A percentile compares a stretch with the other conserved stretches of the same genome.
These are phyloP conservation scores for Talaromyces thailandensis DNA, from an alignment of 495 filamentous ascomycete genomes.

Conservation along the genomic window DNA sequence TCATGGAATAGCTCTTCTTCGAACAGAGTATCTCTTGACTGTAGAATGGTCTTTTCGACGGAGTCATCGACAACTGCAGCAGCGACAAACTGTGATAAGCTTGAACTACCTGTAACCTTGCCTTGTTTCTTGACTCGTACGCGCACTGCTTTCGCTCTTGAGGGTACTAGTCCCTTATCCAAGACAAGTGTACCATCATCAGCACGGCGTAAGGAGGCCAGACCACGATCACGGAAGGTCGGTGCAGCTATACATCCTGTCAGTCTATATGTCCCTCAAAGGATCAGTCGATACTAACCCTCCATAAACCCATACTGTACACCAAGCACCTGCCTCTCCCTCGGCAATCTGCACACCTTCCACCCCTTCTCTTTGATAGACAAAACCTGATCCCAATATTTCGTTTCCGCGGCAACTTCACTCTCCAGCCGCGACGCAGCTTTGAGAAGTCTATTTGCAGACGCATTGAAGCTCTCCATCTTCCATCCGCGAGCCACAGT, in stretches of 20 bases:
- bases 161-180: slow-evolving; percentile 54
- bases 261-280: not conserved
- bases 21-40: slow-evolving; percentile 80
- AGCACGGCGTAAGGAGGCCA: slow-evolving; percentile 65
- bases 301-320: slow-evolving; percentile 87
- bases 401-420: slow-evolving; percentile 68
- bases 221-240: slow-evolving; percentile 66
- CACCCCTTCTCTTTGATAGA: slow-evolving; percentile 75
- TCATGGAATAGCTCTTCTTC: slow-evolving; percentile 94
- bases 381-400: slow-evolving; percentile 82
- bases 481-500: slow-evolving; percentile 69
- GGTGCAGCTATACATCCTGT: slow-evolving; percentile 41
- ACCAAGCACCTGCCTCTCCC: slow-evolving; percentile 63
- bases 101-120: slow-evolving; percentile 31
- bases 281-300: slow-evolving; percentile 25
- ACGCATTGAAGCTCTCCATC: slow-evolving; percentile 60
- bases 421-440: slow-evolving; percentile 62
- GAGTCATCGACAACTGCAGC: slow-evolving; percentile 18
- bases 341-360: slow-evolving; percentile 65
- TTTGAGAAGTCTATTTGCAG: slow-evolving; percentile 65
- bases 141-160: slow-evolving; percentile 52
- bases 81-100: slow-evolving; percentile 25
- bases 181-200: slow-evolving; percentile 67
- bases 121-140: slow-evolving; percentile 44
- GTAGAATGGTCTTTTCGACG: slow-evolving; percentile 59